Evolutionary conservation across 257 asterid genomes (phyloP).

Genomic region (Rauvolfia tetraphylla): DNA sequence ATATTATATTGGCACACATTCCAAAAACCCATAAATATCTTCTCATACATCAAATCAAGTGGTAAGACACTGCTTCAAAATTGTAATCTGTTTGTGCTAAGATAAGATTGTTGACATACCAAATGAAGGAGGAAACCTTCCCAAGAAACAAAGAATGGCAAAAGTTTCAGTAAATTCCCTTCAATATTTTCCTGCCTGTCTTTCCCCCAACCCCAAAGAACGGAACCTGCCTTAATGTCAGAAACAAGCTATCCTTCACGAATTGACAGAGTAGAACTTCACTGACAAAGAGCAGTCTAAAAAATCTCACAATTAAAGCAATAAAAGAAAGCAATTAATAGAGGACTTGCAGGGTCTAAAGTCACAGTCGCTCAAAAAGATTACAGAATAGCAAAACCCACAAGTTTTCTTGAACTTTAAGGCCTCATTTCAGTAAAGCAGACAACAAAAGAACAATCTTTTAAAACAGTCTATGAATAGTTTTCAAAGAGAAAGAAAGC

Average conservation of each 20-base stretch:
- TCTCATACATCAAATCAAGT: neutral
- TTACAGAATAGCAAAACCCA: neutral
- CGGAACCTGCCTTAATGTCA: neutral
- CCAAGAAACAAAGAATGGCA: neutral
- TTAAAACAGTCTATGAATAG: neutral
- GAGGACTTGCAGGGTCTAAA: neutral
- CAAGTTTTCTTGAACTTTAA: neutral
- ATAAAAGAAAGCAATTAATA: neutral
- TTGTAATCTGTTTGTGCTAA: neutral
- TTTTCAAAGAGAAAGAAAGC: neutral
- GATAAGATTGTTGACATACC: neutral
- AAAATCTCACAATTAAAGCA: neutral
- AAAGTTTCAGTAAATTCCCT: neutral
- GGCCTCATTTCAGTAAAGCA: slow-evolving; percentile 1
- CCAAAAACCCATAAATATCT: neutral
- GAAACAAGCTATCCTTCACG: neutral
- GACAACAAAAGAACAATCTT: neutral
- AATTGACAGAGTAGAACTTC: neutral
- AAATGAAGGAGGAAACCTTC: neutral
- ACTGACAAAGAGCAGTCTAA: neutral
- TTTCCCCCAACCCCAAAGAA: neutral
- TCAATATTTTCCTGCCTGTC: neutral
- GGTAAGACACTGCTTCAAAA: neutral
- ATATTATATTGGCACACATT: neutral
- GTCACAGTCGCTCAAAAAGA: neutral